Percentiles rank a stretch among this genome's conserved stretches.
phyloP scores from a whole-genome alignment of 176 grass and related monocot genomes.

The Carex pumila region DNA sequence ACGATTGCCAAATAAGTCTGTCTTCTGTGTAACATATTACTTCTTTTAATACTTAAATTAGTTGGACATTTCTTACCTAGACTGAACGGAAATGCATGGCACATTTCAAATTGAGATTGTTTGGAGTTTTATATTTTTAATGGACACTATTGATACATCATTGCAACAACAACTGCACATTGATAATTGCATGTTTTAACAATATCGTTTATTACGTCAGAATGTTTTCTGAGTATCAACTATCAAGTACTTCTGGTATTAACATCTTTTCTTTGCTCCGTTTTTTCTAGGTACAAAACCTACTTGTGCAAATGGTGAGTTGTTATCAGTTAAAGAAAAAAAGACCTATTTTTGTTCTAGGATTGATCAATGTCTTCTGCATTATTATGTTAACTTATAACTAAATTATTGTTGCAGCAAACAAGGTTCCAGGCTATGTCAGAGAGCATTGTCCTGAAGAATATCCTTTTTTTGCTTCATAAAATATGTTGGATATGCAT shows the following conservation, averaged over 20 bases:
- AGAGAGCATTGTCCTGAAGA: conserved; percentile 72
- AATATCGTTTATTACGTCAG: neutral
- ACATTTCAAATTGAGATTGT: neutral
- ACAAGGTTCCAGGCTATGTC: conserved; percentile 90
- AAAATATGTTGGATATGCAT: neutral
- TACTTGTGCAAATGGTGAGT: conserved; percentile 87
- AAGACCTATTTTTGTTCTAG: neutral
- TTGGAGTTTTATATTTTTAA: neutral
- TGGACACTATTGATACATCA: neutral
- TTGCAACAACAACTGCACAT: neutral
- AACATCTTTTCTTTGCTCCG: conserved; percentile 13
- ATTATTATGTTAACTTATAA: neutral
- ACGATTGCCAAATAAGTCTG: neutral
- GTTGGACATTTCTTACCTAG: neutral
- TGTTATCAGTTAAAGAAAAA: neutral
- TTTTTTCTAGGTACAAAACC: conserved; percentile 82
- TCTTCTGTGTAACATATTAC: neutral
- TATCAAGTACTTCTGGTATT: neutral
- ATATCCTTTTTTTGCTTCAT: conserved; percentile 66
- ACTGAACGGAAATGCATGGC: neutral
- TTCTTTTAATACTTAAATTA: neutral
- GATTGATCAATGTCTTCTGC: conserved; percentile 7
- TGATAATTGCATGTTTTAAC: neutral
- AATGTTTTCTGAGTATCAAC: neutral
- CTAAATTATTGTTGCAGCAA: conserved; percentile 60